These are phyloP conservation scores for Cutaneotrichosporon dermatis DNA, from an alignment of 1,284 basidiomycete species.

Conservation along the genomic window DNA sequence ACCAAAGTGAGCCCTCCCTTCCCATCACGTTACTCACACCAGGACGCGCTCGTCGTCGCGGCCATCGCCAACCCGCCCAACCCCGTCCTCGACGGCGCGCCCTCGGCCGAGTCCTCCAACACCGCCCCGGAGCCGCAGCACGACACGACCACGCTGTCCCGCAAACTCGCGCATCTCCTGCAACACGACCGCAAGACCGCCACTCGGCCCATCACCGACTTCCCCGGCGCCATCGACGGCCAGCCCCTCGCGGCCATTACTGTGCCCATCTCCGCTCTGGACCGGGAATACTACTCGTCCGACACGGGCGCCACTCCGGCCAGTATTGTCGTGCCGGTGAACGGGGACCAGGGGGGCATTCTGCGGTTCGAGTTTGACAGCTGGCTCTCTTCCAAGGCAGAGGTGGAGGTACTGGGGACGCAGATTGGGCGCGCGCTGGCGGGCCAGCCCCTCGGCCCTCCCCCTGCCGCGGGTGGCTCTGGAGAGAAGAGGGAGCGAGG, in stretches of 20 bases:
- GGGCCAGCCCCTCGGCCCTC: neutral
- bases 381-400: constrained; percentile 5
- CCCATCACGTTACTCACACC: neutral
- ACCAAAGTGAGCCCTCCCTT: neutral
- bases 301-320: neutral
- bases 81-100: neutral
- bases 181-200: neutral
- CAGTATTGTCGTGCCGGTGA: constrained; percentile 1
- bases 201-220: constrained; percentile 2
- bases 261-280: constrained; percentile 2
- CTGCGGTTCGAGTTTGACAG: constrained; percentile 7
- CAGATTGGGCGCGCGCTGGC: neutral
- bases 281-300: neutral
- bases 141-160: neutral
- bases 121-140: neutral
- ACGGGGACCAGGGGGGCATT: neutral
- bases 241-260: constrained; percentile 8
- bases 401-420: constrained; percentile 1
- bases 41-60: neutral
- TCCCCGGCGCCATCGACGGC: constrained; percentile 9
- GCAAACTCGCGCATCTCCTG: constrained; percentile 2
- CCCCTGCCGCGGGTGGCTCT: neutral
- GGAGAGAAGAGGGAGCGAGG: neutral
- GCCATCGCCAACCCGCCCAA: constrained; percentile 4
- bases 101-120: neutral